Evolutionary conservation across 2,329 filamentous ascomycete species (phyloP), one percentile per base, ranked within the genome.

Genomic region (Monilinia vaccinii-corymbosi): DNA sequence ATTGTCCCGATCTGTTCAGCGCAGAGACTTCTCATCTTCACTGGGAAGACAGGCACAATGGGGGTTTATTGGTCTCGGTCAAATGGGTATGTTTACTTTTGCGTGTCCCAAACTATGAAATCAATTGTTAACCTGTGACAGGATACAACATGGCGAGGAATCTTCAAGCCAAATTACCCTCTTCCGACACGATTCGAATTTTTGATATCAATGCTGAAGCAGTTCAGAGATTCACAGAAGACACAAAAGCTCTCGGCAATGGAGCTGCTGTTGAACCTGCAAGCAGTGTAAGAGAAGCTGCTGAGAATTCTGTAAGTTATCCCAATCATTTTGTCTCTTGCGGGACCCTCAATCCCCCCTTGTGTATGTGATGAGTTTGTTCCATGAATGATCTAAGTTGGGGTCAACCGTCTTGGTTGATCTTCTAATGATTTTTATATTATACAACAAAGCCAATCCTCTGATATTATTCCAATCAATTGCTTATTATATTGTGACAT

Each of bases 91-190:
- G 76, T 73, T 31, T 45, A 46, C 40, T 8, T 45, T 45, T 60
- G 61, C 60, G 66, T 58, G 50, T 62, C 21, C 32, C 21, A n/a
- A 16, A n/a, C 52, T 31, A 42, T 58, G 32, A 23, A 32, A 61
- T 60, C 56, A 61, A 52, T 65, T 47, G 48, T 62, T 69, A 60
- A 66, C 49, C 44, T 38, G 42, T 42, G 18, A 56, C 62, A 87
- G 86, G 87, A 51, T 89, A 84, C 65, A 82, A 84, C 51, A 90
- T 90, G 87, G 87, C 87, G 40, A 81, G 79, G 71, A 90, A 89
- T 67, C 76, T 90, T 6, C 80, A 85, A 66, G 77, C 81, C 42
- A 89, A 88, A 71, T 79, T 88, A 34, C 81, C 84, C 4, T 73
- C 77, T 25, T 76, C 78, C 11, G 87, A 90, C 70, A 83, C 77